These are phyloP conservation scores for Hymenoscyphus salicellus DNA, from an alignment of 2,329 filamentous ascomycete genomes.

Conservation along the genomic window DNA sequence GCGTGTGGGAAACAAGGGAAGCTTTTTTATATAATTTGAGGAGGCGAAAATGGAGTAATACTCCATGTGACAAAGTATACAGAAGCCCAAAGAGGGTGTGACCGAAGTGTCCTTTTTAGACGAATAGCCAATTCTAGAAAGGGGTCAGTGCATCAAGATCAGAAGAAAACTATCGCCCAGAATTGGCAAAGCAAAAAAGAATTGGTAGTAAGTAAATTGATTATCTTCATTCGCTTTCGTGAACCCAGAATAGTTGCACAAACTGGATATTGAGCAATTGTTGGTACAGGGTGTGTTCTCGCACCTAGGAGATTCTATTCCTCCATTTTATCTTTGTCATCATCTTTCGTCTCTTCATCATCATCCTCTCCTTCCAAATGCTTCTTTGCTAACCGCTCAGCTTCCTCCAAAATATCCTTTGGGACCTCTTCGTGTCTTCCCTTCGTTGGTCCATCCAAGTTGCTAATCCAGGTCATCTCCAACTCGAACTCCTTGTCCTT, in stretches of 20 bases:
- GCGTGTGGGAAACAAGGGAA: neutral
- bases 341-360: slow-evolving; percentile 62
- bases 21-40: neutral
- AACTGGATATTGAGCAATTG: slow-evolving; percentile 22
- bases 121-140: neutral
- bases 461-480: slow-evolving; percentile 98
- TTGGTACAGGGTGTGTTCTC: slow-evolving; percentile 33
- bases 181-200: neutral
- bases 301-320: slow-evolving; percentile 54
- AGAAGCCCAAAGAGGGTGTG: neutral
- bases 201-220: neutral
- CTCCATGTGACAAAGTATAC: neutral
- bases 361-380: slow-evolving; percentile 82
- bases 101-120: neutral
- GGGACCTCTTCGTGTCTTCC: slow-evolving; percentile 92
- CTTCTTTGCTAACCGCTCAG: slow-evolving; percentile 88
- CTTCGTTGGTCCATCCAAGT: slow-evolving; percentile 79
- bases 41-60: neutral
- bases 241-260: slow-evolving; percentile 12
- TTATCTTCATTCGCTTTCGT: slow-evolving; percentile 5
- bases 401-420: slow-evolving; percentile 84
- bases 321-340: slow-evolving; percentile 78
- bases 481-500: slow-evolving; percentile 99
- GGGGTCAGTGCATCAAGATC: neutral
- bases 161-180: neutral